Evolutionary conservation across 2,329 filamentous ascomycete species (phyloP).

Genomic region (Hypocrella siamensis): DNA sequence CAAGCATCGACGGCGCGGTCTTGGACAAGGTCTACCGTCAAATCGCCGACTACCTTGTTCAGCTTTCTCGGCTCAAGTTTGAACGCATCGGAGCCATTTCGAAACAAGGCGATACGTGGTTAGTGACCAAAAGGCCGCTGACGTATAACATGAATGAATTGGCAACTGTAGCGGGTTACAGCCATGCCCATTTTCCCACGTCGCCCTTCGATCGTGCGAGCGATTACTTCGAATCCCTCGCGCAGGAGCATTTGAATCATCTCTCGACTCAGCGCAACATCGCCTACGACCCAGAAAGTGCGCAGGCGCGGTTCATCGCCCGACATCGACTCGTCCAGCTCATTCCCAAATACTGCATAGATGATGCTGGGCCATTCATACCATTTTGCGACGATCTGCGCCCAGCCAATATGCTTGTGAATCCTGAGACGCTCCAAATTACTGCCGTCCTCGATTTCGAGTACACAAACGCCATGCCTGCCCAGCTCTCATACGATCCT

Average conservation of each 20-base stretch:
- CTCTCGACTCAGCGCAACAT: conserved; percentile 17
- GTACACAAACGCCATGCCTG: conserved; percentile 24
- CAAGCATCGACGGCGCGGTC: conserved; percentile 9
- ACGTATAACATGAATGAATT: conserved; percentile 25
- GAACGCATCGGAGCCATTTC: conserved; percentile 18
- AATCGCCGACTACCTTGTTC: conserved; percentile 10
- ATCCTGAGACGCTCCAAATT: conserved; percentile 18
- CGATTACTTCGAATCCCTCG: conserved; percentile 15
- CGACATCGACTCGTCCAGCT: conserved; percentile 16
- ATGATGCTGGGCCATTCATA: conserved; percentile 18
- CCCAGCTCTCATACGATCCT: conserved; percentile 19
- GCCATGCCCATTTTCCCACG: conserved; percentile 12
- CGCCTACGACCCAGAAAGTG: conserved; percentile 11
- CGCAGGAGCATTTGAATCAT: conserved; percentile 11
- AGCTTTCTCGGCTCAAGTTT: conserved; percentile 16
- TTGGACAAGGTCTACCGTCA: conserved; percentile 10
- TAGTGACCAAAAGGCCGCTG: conserved; percentile 16
- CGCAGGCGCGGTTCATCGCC: conserved; percentile 15
- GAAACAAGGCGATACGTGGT: conserved; percentile 11
- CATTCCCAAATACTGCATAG: conserved; percentile 12
- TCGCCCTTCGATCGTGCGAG: conserved; percentile 13
- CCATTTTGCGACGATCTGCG: conserved; percentile 23
- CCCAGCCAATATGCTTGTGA: conserved; percentile 21
- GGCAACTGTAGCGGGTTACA: conserved; percentile 15
- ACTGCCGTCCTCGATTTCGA: conserved; percentile 22